A percentile compares a stretch with the other conserved stretches of the same genome.
These are phyloP conservation scores for Hyphodiscus hymeniophilus DNA, from an alignment of 495 filamentous ascomycete genomes.

Conservation along the genomic window DNA sequence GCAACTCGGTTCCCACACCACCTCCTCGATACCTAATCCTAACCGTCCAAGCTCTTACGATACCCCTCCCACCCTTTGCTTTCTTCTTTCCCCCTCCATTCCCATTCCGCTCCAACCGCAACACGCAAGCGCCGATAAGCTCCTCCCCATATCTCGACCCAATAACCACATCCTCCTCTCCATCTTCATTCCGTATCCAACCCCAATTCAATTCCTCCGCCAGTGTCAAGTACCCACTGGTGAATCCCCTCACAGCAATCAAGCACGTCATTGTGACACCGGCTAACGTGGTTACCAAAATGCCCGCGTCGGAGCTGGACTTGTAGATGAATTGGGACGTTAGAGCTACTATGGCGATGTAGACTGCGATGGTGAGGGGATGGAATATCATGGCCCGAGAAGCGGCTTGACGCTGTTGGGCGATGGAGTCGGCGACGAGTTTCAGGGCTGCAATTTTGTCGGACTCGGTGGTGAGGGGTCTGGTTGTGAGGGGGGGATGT, in stretches of 20 bases:
- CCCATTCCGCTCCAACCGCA: conserved; percentile 29
- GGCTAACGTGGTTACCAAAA: conserved; percentile 33
- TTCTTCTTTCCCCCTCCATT: conserved; percentile 18
- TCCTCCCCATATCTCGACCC: conserved; percentile 47
- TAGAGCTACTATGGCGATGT: conserved; percentile 31
- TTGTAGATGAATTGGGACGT: conserved; percentile 27
- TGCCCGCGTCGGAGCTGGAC: conserved; percentile 20
- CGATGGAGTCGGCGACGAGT: conserved; percentile 50
- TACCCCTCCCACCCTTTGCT: conserved; percentile 24
- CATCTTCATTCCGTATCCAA: conserved; percentile 35
- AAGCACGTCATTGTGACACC: conserved; percentile 40
- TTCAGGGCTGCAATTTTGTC: conserved; percentile 38
- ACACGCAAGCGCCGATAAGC: conserved; percentile 47
- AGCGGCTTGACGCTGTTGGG: conserved; percentile 55
- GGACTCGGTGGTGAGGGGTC: conserved; percentile 18
- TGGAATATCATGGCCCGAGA: conserved; percentile 43
- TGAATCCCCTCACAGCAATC: conserved; percentile 29
- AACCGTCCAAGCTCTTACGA: conserved; percentile 73
- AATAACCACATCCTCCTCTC: conserved; percentile 36
- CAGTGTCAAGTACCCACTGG: conserved; percentile 37
- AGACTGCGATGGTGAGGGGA: conserved; percentile 33
- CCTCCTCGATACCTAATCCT: conserved; percentile 52
- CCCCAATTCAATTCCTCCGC: conserved; percentile 46
- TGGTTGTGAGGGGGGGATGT: conserved; percentile 27
- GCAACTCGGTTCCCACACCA: conserved; percentile 59